Conservation (phyloP, 495 filamentous ascomycete genomes). For the Aspergillus cristatus region DNA sequence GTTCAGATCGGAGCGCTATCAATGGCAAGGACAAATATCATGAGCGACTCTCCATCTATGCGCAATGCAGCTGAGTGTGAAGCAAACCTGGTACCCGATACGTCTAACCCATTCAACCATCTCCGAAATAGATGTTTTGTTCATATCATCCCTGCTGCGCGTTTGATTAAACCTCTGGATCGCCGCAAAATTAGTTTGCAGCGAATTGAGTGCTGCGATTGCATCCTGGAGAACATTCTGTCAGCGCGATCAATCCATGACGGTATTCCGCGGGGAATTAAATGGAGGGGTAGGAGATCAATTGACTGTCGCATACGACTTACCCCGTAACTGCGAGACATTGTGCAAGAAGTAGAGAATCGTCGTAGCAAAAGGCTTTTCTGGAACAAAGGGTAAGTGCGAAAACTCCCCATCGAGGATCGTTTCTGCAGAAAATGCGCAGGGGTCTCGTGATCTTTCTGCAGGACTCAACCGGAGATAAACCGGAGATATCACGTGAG, state of each 20-base stretch:
- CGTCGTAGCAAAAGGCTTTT: constrained; percentile 15
- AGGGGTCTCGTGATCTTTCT: no score
- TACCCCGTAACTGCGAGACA: constrained; percentile 39
- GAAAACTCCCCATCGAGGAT: constrained; percentile 13
- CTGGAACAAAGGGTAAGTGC: constrained; percentile 5
- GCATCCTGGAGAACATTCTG: constrained; percentile 51
- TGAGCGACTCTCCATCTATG: constrained; percentile 4
- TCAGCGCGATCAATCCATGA: no score
- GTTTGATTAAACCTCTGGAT: constrained; percentile 62
- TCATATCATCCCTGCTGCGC: constrained; percentile 51
- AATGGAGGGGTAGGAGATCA: no score
- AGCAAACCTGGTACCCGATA: constrained; percentile 68
- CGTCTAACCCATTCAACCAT: constrained; percentile 67
- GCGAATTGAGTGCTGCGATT: constrained; percentile 74
- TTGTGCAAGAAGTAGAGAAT: constrained; percentile 24
- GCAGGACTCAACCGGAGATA: no score
- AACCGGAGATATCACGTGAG: no score
- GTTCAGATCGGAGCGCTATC: constrained; percentile 65
- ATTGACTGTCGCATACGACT: constrained; percentile 3
- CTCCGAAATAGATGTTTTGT: constrained; percentile 60
- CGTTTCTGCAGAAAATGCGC: no score
- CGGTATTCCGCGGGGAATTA: no score
- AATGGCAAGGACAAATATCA: neutral
- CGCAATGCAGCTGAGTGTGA: neutral
- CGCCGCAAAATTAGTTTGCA: constrained; percentile 77